Evolutionary conservation across 1,139 yeast genomes (phyloP).

Genomic region (Hyphopichia khmerensis): DNA sequence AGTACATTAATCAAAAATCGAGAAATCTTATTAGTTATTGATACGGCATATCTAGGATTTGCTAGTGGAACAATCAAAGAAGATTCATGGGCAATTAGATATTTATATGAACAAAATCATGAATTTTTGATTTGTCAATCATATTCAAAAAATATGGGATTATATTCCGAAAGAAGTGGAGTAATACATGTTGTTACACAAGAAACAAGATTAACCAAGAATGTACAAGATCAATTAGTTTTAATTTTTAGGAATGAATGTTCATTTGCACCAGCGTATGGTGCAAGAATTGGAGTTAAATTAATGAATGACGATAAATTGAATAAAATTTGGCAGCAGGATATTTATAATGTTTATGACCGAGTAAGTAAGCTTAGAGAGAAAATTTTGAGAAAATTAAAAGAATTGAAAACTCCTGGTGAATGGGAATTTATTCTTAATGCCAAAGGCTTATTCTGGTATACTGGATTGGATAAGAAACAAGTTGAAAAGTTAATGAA

Average conservation of each 20-base stretch:
- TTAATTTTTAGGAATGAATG: conserved; percentile 36
- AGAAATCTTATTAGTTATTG: conserved; percentile 72
- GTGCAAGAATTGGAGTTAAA: conserved; percentile 39
- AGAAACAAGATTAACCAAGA: conserved; percentile 17
- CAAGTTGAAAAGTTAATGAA: conserved; percentile 31
- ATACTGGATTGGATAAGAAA: conserved; percentile 33
- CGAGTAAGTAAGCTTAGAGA: conserved; percentile 32
- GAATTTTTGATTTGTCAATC: conserved; percentile 42
- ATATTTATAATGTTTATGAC: conserved; percentile 26
- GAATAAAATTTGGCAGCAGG: conserved; percentile 32
- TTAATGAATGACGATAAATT: conserved; percentile 25
- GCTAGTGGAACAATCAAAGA: conserved; percentile 51
- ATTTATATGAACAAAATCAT: conserved; percentile 19
- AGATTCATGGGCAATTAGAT: conserved; percentile 30
- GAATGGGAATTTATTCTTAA: conserved; percentile 37
- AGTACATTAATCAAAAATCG: conserved; percentile 56
- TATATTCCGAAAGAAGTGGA: conserved; percentile 46
- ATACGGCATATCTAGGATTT: conserved; percentile 94
- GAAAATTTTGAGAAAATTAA: conserved; percentile 25
- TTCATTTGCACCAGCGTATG: conserved; percentile 49
- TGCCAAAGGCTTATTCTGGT: conserved; percentile 47
- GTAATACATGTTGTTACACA: conserved; percentile 37
- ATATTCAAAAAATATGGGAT: conserved; percentile 47
- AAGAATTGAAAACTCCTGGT: conserved; percentile 40
- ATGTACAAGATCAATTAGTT: conserved; percentile 26